Percentiles rank a stretch among this genome's conserved stretches.
Conservation (phyloP, 2,329 filamentous ascomycete genomes). For the Aquanectria penicillioides region DNA sequence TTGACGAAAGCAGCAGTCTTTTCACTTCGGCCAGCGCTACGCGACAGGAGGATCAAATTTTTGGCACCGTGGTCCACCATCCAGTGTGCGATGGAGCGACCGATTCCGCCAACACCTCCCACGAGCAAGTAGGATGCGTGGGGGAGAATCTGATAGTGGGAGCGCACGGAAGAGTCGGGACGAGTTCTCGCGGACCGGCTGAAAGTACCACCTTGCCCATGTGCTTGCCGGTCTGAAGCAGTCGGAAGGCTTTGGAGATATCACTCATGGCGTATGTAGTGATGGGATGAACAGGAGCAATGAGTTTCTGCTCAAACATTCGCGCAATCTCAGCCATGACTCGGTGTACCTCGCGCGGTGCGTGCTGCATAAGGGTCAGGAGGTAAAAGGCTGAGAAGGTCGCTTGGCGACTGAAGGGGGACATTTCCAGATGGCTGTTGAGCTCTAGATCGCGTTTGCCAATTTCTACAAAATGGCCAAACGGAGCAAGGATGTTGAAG, state of each 20-base stretch:
- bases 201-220: slow-evolving; percentile 26
- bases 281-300: not conserved
- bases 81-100: slow-evolving; percentile 24
- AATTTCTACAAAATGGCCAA: slow-evolving; percentile 9
- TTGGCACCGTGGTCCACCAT: slow-evolving; percentile 34
- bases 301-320: not conserved
- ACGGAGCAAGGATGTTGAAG: not conserved
- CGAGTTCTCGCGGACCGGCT: not conserved
- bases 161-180: not conserved
- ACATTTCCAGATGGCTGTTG: not conserved
- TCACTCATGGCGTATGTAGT: not conserved
- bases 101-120: slow-evolving; percentile 32
- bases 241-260: not conserved
- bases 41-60: slow-evolving; percentile 40
- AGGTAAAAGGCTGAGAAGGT: not conserved
- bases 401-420: not conserved
- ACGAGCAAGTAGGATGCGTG: slow-evolving; percentile 31
- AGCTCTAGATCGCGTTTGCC: slow-evolving; percentile 28
- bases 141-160: not conserved
- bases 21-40: slow-evolving; percentile 19
- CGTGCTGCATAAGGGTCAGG: not conserved
- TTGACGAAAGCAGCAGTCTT: not conserved
- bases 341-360: not conserved
- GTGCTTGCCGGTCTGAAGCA: not conserved
- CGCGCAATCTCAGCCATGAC: not conserved